Conservation (phyloP, 129 eudicot genomes). For the Helianthus annuus region DNA sequence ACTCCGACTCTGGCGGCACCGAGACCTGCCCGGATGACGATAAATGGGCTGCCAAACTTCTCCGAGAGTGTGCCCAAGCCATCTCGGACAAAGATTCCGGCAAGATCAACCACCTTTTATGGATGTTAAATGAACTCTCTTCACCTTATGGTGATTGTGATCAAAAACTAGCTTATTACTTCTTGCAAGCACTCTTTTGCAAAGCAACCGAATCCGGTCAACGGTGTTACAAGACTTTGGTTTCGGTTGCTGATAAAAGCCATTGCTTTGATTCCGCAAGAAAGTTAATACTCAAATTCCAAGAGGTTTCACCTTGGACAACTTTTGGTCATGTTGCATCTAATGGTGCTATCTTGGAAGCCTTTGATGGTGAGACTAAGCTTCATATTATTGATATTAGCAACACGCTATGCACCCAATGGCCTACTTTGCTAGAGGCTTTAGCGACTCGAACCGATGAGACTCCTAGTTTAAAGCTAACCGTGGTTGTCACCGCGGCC, state of each 20-base stretch:
- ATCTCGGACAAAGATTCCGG: conserved; percentile 61
- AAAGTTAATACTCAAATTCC: conserved; percentile 70
- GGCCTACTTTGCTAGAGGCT: conserved; percentile 89
- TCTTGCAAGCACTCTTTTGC: conserved; percentile 81
- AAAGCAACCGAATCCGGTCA: conserved; percentile 71
- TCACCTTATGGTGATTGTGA: conserved; percentile 89
- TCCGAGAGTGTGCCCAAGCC: conserved; percentile 68
- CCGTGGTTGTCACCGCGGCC: conserved; percentile 57
- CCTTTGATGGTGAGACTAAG: conserved; percentile 72
- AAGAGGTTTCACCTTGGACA: conserved; percentile 93
- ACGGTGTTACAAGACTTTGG: conserved; percentile 65
- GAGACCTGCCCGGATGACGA: conserved; percentile 34
- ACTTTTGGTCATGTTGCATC: conserved; percentile 96
- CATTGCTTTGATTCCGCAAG: conserved; percentile 67
- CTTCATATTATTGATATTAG: conserved; percentile 87
- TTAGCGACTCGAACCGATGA: conserved; percentile 79
- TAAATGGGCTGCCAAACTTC: conserved; percentile 70
- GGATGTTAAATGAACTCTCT: conserved; percentile 82
- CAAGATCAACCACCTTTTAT: conserved; percentile 73
- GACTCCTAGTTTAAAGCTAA: conserved; percentile 69
- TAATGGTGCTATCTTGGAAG: conserved; percentile 87
- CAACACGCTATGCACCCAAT: conserved; percentile 87
- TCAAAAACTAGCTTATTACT: conserved; percentile 80
- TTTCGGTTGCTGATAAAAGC: conserved; percentile 57
- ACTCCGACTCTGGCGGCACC: conserved; percentile 42